phyloP scores from a whole-genome alignment of 2,329 filamentous ascomycete species.

The Fusarium guadeloupense region DNA sequence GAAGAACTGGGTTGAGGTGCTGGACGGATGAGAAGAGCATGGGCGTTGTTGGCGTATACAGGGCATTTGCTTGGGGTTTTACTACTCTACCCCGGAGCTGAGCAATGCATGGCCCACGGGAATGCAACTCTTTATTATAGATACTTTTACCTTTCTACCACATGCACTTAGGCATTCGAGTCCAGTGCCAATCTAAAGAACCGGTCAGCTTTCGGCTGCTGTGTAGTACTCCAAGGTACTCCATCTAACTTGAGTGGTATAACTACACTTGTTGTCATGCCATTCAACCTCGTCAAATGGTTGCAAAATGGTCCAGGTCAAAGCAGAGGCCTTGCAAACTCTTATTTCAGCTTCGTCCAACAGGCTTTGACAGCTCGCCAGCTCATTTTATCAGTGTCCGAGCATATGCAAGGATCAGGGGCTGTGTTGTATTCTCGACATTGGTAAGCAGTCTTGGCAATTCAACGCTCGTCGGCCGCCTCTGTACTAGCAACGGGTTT shows the following conservation, averaged over 20 bases:
- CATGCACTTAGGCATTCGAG: neutral
- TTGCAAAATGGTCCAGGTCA: neutral
- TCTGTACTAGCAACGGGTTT: neutral
- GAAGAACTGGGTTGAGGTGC: conserved; percentile 57
- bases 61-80: neutral
- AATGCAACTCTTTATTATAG: neutral
- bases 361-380: neutral
- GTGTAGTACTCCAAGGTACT: too few species aligned
- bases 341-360: neutral
- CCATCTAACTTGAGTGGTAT: too few species aligned
- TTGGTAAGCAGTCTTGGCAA: neutral
- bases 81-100: neutral
- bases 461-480: too few species aligned
- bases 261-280: too few species aligned
- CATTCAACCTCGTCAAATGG: too few species aligned
- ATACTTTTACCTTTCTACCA: neutral
- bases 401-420: neutral
- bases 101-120: neutral
- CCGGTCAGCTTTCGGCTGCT: neutral
- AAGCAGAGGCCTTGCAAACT: too few species aligned
- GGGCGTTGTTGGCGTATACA: conserved; percentile 11
- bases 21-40: conserved; percentile 38
- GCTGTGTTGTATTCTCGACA: neutral
- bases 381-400: neutral
- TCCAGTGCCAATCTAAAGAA: neutral